Evolutionary conservation across 345 rosid genomes (phyloP), one percentile per base, ranked within the genome.

Genomic region (Arabidopsis arenosa): DNA sequence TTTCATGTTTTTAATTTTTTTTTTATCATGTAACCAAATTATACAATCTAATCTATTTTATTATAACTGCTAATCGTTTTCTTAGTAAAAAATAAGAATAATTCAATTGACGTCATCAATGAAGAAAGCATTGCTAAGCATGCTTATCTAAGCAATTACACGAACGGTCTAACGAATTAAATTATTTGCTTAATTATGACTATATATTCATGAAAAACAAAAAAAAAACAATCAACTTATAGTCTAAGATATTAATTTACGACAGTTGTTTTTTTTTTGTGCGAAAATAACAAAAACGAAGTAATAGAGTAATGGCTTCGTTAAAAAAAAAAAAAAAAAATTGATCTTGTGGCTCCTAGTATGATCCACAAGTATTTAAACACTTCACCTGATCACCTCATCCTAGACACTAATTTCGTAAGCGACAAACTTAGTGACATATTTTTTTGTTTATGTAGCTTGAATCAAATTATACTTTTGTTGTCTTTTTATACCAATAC

Each of bases 361-460:
- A 17, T 32, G 54, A 41, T 10, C 40, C 73, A 60, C 40, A 39
- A n/a, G 15, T 40, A 18, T 63, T 43, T 30, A 45, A 30, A 13
- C 70, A 36, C 53, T 62, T 52, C 35, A 63, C 69, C 43, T 39
- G 40, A 52, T 52, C 35, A 63, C 69, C 43, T 39, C 51, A 52
- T 63, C 63, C 63, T 73, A 41, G 13, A 49, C 7, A 18, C 6
- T 0, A 43, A 17, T 41, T 43, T 56, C 21, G 54, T 43, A 30
- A 30, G 44, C 55, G 74, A 41, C 65, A 61, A 28, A 7, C 18
- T 28, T 61, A 45, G n/a, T 58, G 56, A 70, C 45, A 15, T 47
- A 23, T 47, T 41, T 52, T 52, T 9, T 32, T 32, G n/a, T 54
- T 23, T 23, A 23, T 23, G 26, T 23, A 23, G 26, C 26, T 23